phyloP scores from a whole-genome alignment of 176 grass and related monocot species.

The Cymbopogon citratus region DNA sequence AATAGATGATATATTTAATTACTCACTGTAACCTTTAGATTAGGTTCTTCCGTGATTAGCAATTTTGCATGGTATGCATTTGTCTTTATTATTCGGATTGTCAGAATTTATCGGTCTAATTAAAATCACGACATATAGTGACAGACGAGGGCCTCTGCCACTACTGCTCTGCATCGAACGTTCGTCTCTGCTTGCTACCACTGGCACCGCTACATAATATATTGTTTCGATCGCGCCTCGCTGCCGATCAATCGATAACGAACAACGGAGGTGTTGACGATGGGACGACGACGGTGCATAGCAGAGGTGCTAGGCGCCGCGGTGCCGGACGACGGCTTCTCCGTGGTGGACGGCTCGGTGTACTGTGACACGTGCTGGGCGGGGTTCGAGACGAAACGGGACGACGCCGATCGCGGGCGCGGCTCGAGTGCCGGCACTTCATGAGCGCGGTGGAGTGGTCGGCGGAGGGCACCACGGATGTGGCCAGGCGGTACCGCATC shows the following conservation, averaged over 20 bases:
- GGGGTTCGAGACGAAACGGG: constrained; percentile 38
- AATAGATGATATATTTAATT: too few relatives aligned
- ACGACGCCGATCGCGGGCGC: constrained; percentile 31
- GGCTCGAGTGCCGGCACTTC: constrained; percentile 46
- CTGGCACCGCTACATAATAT: too few relatives aligned
- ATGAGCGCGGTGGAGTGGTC: constrained; percentile 38
- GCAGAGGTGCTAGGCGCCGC: neutral
- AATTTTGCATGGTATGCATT: too few relatives aligned
- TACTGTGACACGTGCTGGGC: constrained; percentile 51
- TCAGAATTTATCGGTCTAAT: neutral
- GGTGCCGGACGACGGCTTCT: constrained; percentile 12
- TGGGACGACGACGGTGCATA: neutral
- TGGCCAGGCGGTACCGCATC: constrained; percentile 24
- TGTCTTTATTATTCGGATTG: too few relatives aligned
- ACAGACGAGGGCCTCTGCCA: neutral
- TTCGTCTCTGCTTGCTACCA: neutral
- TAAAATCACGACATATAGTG: too few relatives aligned
- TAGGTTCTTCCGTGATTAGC: too few relatives aligned
- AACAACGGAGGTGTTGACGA: neutral
- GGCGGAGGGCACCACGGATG: constrained; percentile 21
- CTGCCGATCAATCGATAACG: neutral
- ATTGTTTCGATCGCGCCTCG: neutral
- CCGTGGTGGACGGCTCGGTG: constrained; percentile 40
- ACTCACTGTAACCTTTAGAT: too few relatives aligned
- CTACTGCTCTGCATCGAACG: neutral